Evolutionary conservation across 345 rosid species (phyloP).

Genomic region (Reutealis trisperma): DNA sequence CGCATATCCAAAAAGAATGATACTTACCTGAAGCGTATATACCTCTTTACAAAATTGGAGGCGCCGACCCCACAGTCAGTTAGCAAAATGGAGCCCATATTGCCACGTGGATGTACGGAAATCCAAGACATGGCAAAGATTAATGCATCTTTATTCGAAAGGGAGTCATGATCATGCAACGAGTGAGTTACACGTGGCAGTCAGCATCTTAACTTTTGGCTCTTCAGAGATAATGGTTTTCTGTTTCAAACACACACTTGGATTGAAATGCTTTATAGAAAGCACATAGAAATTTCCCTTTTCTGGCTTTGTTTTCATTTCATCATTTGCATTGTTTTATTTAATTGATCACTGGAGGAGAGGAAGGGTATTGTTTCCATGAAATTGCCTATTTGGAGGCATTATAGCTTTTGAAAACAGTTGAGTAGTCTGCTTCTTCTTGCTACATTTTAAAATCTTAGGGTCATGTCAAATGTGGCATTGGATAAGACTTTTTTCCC

Average conservation of each 20-base stretch:
- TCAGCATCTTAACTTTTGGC: background rate
- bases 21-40: slow-evolving; percentile 28
- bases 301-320: slow-evolving; percentile 3
- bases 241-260: background rate
- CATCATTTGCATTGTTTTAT: background rate
- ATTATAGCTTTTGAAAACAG: too few species aligned
- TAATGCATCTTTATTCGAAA: background rate
- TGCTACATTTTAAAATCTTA: too few species aligned
- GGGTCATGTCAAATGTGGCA: too few species aligned
- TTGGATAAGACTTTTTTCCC: too few species aligned
- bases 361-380: slow-evolving; percentile 8
- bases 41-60: background rate
- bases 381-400: too few species aligned
- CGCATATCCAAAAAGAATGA: slow-evolving; percentile 47
- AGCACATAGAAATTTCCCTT: slow-evolving; percentile 21
- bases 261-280: background rate
- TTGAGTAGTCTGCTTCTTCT: too few species aligned
- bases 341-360: background rate
- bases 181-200: slow-evolving; percentile 1
- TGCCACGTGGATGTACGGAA: slow-evolving; percentile 3
- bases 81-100: background rate
- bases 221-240: background rate
- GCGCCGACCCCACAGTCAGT: too few species aligned
- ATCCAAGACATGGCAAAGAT: slow-evolving; percentile 5
- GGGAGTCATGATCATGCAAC: background rate